Evolutionary conservation across 2,329 filamentous ascomycete species (phyloP), one percentile per base, ranked within the genome.

Genomic region (Epichloe glyceriae): DNA sequence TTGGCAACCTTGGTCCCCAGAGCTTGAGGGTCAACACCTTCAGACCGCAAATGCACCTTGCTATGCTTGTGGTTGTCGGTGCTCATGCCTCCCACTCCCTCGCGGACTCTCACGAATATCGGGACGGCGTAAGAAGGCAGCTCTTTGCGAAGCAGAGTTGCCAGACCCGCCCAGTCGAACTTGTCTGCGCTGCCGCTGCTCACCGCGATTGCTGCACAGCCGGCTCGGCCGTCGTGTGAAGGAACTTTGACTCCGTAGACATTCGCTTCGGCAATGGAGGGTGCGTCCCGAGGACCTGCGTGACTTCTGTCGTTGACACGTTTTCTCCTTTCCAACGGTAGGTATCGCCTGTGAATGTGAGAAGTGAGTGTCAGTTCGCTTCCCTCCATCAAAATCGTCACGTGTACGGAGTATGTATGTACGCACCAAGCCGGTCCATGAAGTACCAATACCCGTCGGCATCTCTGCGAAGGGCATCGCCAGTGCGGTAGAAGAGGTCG

Each of bases 121-220:
- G 86, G 86, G 1, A 90, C 83, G 0, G 86, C 86, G 59, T 89
- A 90, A 54, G 74, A 76, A 0, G 86, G 86, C 20, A 90, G 69
- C 47, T 78, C 54, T 11, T 72, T 14, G 72, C 70, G 6, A 77
- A 73, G 2, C 74, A 72, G 59, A 83, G 75, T 54, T 70, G 72
- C 46, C 14, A 52, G 35, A 33, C 34, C 78, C 10, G 70, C 66
- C 60, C 79, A 86, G 62, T 84, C 74, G 54, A 86, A 85, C 0
- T 54, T 64, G 0, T 65, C 61, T 33, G 68, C 68, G 1, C 69
- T 64, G 1, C 66, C 67, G 1, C 75, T 71, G 4, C 74, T 73
- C 45, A 87, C 73, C 55, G 71, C 78, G 35, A 85, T 64, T 1
- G 78, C 76, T 3, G 79, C 74, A 63, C 79, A 83, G 1, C 84